Base-by-base conservation (phyloP, 805 yeast genomes). In the Candida insectorum region DNA sequence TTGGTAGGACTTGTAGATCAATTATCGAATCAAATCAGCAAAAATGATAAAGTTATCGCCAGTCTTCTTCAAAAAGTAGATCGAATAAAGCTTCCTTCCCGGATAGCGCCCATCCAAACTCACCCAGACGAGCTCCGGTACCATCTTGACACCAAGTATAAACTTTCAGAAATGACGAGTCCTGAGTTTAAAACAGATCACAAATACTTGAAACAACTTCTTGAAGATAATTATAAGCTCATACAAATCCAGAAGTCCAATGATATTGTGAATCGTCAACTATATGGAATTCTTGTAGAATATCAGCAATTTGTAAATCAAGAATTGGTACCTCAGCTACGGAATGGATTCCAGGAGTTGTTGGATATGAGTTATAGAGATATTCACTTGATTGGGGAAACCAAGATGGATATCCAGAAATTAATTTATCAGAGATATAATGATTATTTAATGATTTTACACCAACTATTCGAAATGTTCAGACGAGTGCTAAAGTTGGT, bases 261-360 rank as follows among this genome's bases (percentile, higher is more conserved):
- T 16, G 32, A 18, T 8, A 28, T 23, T n/a, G 49, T 43, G 19
- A 65, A 63, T 37, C 16, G 34, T 15, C 45, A 59, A 20, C 39
- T 61, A 5, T 34, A 45, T 11, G 31, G 39, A 20, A 37, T 60
- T 0, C 38, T 58, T 10, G 36, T 45, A 14, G 50, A 50, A 15
- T 65, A 63, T 44, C 67, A 63, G 32, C 31, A 28, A 15, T 49
- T 59, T n/a, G 45, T 63, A 3, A 36, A 49, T 2, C 46, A 41
- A 10, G 46, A 45, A 14, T 39, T 64, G 7, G 28, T 62, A 7
- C 70, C 69, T 1, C 34, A 39, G 18, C 43, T 64, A 15, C 40
- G 64, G 11, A 28, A 33, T 13, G 60, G 57, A 28, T 34, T 37
- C 20, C 15, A 24, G 4, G 13, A 24, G 10, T 19, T 30, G 9